Evolutionary conservation across 2,329 filamentous ascomycete species (phyloP).

Genomic region (Aplosporella prunicola): DNA sequence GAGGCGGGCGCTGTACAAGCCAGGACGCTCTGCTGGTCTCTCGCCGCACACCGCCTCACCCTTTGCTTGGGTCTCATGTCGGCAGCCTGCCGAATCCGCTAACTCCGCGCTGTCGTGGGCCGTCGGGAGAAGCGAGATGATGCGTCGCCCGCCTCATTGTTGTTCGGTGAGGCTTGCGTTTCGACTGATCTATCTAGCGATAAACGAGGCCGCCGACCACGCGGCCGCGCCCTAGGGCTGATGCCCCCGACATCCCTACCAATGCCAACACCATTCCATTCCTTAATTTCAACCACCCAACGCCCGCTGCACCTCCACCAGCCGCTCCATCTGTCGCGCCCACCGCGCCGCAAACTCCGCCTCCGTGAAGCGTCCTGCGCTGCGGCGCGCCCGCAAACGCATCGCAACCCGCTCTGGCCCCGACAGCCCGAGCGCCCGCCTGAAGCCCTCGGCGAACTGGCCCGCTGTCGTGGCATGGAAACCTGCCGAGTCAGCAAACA

Average conservation of each 20-base stretch:
- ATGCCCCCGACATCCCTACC: neutral
- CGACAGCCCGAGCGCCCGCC: constrained; percentile 61
- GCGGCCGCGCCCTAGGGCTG: constrained; percentile 1
- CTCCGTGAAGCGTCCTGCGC: constrained; percentile 78
- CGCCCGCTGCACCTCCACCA: constrained; percentile 45
- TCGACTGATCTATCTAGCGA: too few species aligned
- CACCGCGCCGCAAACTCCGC: constrained; percentile 74
- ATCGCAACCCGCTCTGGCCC: constrained; percentile 59
- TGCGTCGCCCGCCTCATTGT: constrained; percentile 9
- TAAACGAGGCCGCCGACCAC: too few species aligned
- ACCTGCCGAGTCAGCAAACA: constrained; percentile 39
- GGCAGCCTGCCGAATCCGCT: neutral
- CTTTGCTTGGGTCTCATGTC: neutral
- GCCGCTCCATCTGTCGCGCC: constrained; percentile 61
- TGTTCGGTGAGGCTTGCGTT: too few species aligned
- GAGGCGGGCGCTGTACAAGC: constrained; percentile 6
- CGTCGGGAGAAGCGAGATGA: constrained; percentile 4
- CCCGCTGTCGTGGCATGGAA: constrained; percentile 72
- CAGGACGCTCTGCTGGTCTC: constrained; percentile 6
- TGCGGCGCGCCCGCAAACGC: constrained; percentile 64
- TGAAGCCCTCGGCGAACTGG: constrained; percentile 75
- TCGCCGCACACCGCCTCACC: constrained; percentile 7
- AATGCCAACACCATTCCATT: constrained; percentile 4
- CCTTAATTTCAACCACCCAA: constrained; percentile 6
- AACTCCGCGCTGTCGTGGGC: constrained; percentile 3